Percentiles rank a stretch among this genome's conserved stretches.
These are phyloP conservation scores for Phyllosticta citriasiana DNA, from an alignment of 2,329 filamentous ascomycete genomes.

Conservation along the genomic window DNA sequence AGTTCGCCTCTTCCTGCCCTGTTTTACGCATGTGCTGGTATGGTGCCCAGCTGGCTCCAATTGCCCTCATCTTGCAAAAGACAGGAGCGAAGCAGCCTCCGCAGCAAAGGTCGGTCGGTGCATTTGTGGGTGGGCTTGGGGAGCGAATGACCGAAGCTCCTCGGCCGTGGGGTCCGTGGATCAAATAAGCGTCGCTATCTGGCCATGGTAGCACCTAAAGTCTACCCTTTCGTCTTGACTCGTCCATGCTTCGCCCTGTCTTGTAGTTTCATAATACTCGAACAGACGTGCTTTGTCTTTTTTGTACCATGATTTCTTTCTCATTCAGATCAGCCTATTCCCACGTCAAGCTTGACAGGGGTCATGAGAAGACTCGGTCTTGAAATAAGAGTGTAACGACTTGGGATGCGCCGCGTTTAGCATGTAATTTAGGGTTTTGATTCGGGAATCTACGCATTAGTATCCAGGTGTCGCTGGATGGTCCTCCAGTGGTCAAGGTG, in stretches of 20 bases:
- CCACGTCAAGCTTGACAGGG: too few relatives aligned
- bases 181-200: background rate
- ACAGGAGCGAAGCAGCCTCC: background rate
- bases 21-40: background rate
- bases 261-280: background rate
- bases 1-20: background rate
- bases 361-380: too few relatives aligned
- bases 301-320: background rate
- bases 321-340: background rate
- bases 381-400: too few relatives aligned
- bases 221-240: background rate
- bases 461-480: background rate
- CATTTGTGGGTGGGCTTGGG: background rate
- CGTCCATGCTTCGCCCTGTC: background rate
- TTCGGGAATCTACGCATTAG: background rate
- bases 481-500: constrained; percentile 13
- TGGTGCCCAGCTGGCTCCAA: background rate
- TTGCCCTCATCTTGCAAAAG: background rate
- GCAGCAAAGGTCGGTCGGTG: background rate
- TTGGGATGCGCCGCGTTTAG: background rate
- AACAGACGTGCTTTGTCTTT: background rate
- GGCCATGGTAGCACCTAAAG: background rate
- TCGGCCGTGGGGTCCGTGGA: background rate
- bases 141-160: background rate
- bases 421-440: background rate